Percentiles rank a stretch among this genome's conserved stretches.
phyloP scores from a whole-genome alignment of 176 grass and related monocot species.

The Cenchrus purpureus region DNA sequence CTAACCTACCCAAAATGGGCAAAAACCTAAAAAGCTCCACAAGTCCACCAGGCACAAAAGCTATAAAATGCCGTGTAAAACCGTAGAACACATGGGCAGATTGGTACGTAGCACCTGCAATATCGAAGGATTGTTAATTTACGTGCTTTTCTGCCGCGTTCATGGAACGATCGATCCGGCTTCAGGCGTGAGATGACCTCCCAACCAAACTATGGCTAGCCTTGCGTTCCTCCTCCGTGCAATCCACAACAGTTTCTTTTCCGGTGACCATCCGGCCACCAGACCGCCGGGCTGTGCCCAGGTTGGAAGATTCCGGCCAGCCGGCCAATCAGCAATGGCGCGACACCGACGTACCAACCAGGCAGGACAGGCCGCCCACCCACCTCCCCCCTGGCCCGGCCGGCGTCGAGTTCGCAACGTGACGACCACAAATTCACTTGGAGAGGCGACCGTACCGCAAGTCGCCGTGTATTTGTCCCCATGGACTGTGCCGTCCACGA shows the following conservation, averaged over 20 bases:
- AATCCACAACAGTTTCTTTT: not conserved
- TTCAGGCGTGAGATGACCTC: not conserved
- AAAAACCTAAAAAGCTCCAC: not conserved
- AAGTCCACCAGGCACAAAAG: not conserved
- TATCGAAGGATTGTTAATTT: not conserved
- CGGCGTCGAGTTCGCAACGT: constrained; percentile 33
- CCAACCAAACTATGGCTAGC: not conserved
- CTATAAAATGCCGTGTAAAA: not conserved
- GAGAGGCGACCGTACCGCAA: not conserved
- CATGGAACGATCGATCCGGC: not conserved
- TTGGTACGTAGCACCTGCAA: not conserved
- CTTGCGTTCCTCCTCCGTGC: not conserved
- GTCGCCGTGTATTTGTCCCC: not conserved
- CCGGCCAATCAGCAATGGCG: constrained; percentile 28
- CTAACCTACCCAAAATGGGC: not conserved
- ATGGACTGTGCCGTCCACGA: constrained; percentile 11
- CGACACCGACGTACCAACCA: constrained; percentile 50
- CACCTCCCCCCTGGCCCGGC: not conserved
- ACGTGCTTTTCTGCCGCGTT: not conserved
- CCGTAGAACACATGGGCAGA: not conserved
- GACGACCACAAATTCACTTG: constrained; percentile 35
- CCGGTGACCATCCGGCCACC: not conserved
- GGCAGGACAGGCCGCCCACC: not conserved
- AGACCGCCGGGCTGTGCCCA: constrained; percentile 38
- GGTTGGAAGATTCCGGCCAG: constrained; percentile 56